Conservation (phyloP, 2,329 filamentous ascomycete species). For the Hypoxylon sp. region DNA sequence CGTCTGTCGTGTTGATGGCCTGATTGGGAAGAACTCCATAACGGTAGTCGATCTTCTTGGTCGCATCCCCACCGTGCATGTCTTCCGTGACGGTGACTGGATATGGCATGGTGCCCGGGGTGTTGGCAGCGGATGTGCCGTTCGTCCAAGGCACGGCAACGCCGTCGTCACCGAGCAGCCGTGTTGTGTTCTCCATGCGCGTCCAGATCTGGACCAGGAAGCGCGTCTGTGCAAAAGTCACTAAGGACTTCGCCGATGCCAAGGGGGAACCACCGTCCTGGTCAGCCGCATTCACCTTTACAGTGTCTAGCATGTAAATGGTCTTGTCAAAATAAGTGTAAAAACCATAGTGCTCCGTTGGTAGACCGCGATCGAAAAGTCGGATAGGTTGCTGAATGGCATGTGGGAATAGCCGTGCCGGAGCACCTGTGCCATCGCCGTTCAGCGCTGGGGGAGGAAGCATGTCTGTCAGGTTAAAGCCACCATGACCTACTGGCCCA, state of each 20-base stretch:
- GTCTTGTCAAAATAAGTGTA: conserved; percentile 92
- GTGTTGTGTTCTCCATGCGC: conserved; percentile 61
- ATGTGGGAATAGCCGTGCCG: conserved; percentile 79
- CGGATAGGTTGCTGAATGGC: conserved; percentile 83
- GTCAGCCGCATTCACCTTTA: conserved; percentile 60
- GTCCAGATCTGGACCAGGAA: conserved; percentile 79
- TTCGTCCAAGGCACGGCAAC: conserved; percentile 49
- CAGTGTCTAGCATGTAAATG: conserved; percentile 75
- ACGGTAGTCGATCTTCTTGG: conserved; percentile 68
- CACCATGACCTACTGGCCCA: conserved; percentile 39
- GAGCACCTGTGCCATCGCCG: conserved; percentile 78
- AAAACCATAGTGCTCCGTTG: conserved; percentile 92
- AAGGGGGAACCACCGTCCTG: conserved; percentile 68
- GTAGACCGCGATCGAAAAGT: conserved; percentile 85
- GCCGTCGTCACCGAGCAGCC: conserved; percentile 54
- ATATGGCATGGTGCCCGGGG: conserved; percentile 74
- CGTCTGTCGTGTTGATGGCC: conserved; percentile 61
- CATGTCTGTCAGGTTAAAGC: conserved; percentile 63
- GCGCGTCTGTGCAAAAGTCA: conserved; percentile 72
- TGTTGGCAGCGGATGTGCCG: conserved; percentile 52
- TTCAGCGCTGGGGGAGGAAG: conserved; percentile 76
- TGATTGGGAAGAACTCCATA: conserved; percentile 65
- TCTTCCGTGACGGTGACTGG: conserved; percentile 73
- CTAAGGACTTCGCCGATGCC: conserved; percentile 68
- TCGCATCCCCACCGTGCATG: conserved; percentile 71